Evolutionary conservation across 2,329 filamentous ascomycete species (phyloP).

Genomic region (Thelonectria olida): DNA sequence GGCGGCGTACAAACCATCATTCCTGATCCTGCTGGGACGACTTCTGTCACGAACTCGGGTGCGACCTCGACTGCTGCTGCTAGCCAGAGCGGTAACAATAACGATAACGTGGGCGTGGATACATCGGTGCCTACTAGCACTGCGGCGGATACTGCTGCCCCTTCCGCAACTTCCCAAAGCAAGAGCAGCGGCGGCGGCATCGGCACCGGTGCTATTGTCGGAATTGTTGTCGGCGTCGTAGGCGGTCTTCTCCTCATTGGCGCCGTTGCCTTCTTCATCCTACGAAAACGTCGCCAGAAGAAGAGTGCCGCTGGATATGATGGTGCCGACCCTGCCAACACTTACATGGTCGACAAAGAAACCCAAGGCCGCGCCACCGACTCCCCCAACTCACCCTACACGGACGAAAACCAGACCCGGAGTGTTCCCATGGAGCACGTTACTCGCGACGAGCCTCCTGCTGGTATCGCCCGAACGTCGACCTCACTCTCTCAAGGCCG

Average conservation of each 20-base stretch:
- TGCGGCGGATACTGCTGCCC: background rate
- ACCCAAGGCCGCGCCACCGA: slow-evolving; percentile 47
- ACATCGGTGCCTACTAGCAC: background rate
- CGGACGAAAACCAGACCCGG: slow-evolving; percentile 49
- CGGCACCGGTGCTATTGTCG: slow-evolving; percentile 54
- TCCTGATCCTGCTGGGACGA: too few species aligned
- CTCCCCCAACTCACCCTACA: slow-evolving; percentile 54
- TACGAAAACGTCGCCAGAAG: slow-evolving; percentile 51
- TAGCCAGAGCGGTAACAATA: background rate
- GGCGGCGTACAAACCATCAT: too few species aligned
- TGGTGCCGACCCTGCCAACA: slow-evolving; percentile 40
- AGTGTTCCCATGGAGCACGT: slow-evolving; percentile 33
- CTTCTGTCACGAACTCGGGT: background rate
- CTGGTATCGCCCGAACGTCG: slow-evolving; percentile 26
- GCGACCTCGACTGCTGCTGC: slow-evolving; percentile 1
- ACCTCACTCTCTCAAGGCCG: slow-evolving; percentile 25
- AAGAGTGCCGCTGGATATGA: slow-evolving; percentile 34
- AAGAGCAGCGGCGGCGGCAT: slow-evolving; percentile 42
- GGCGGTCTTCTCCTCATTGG: slow-evolving; percentile 51
- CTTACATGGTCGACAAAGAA: slow-evolving; percentile 59
- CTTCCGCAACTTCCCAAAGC: background rate
- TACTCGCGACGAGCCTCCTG: slow-evolving; percentile 18
- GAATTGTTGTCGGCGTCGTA: slow-evolving; percentile 56
- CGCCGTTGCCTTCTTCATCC: slow-evolving; percentile 53
- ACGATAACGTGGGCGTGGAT: too few species aligned